Evolutionary conservation across 139 green algal genomes (phyloP), one percentile per base, ranked within the genome.

Genomic region (Volvox africanus): DNA sequence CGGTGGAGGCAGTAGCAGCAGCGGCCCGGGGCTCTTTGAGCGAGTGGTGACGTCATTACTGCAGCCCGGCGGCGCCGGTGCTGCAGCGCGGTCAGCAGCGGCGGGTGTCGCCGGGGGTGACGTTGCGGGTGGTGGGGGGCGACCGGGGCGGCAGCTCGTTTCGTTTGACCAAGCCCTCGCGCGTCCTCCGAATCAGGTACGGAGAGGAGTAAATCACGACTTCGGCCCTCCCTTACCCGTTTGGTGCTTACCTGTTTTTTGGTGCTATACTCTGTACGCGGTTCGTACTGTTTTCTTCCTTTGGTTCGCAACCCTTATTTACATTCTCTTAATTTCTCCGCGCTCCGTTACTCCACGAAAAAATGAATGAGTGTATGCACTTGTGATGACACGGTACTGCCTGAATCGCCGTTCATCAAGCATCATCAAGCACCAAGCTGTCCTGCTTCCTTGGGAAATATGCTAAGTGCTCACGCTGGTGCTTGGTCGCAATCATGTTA

Each of bases 161-260:
- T 90, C 86, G 2, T 90, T 90, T 21, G 86, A 90, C 75, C 28
- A n/a, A 61, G 73, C 75, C 0, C 86, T 90, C 36, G 26, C 86
- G 55, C 55, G 75, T 14, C 11, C 50, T 21, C 30, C 75, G 0
- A 80, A 90, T 61, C 69, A 90, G 86, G 86, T 90, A 44, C 0
- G 67, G 67, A 14, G 44, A 9, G 44, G 5, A 55, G 44, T 55
- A 55, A 55, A 55, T 9, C 5, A 55, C 44, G 44, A n/a, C 44
- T 55, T 9, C 44, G 44, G 9, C 44, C 44, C 44, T 55, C 5
- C 44, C 44, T 55, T 5, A 55, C 44, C 44, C 5, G 9, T 14
- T 55, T 9, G 44, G 44, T n/a, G n/a, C n/a, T n/a, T n/a, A n/a
- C n/a, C n/a, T n/a, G n/a, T n/a, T n/a, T n/a, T n/a, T n/a, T n/a